Evolutionary conservation across 768 basidiomycete genomes (phyloP), one percentile per base, ranked within the genome.

Genomic region (Tephrocybe sp.): DNA sequence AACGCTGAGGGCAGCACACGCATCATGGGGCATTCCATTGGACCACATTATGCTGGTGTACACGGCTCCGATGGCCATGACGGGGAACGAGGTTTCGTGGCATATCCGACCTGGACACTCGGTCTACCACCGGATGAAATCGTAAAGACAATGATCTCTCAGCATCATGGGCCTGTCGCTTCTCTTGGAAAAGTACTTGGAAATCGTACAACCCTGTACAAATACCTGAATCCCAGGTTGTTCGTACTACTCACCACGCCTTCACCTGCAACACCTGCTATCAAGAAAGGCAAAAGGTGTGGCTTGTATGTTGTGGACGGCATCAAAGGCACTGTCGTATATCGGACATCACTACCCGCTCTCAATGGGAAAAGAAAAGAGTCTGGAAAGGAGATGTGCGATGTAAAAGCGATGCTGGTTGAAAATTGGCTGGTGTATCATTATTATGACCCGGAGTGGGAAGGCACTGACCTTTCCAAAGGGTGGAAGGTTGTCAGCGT

Each of bases 381-480:
- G 49, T 53, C 53, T 44, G 69, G 62, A 9, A 49, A 47, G 40
- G 48, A 28, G 11, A 69, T 60, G 5, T 90, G 91, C 64, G 79
- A 87, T 55, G 70, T 96, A 15, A 80, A 87, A 56, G 81, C 83
- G 16, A 68, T 73, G 2, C 70, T 98, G 46, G 76, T 79, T 19
- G 95, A 98, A 69, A 97, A 98, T 64, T 97, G 95, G 94, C 64
- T 98, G 36, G 87, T 93, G 7, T 96, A 93, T 68, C 77, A 87
- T 49, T 95, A 90, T 62, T 92, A 84, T 62, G 86, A 91, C 44
- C 78, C 74, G 11, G 76, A 80, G 18, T 66, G 69, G 35, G 68
- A 61, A 28, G 75, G 74, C 19, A 57, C 64, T 4, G 77, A 70
- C 1, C 65, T 74, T 60, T 68, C 83, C 2, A 89, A 87, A 60